phyloP scores from a whole-genome alignment of 495 filamentous ascomycete genomes.

The Hypoxylon crocopeplum region DNA sequence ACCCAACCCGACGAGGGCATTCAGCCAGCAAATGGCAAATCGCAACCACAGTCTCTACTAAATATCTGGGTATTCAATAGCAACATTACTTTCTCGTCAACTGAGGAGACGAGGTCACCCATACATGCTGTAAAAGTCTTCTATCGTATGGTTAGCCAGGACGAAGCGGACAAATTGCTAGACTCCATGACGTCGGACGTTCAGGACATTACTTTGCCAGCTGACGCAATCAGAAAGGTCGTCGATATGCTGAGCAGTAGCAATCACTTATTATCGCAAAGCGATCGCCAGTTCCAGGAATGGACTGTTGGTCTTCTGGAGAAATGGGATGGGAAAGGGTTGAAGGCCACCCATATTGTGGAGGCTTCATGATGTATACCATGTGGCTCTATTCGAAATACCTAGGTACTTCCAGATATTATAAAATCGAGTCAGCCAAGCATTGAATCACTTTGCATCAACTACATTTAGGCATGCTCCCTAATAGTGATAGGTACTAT shows the following conservation, averaged over 20 bases:
- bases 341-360: too few relatives aligned
- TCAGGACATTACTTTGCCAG: conserved; percentile 71
- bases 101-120: conserved; percentile 44
- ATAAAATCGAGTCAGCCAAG: too few relatives aligned
- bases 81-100: conserved; percentile 67
- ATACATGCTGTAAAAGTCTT: conserved; percentile 69
- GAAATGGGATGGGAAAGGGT: conserved; percentile 38
- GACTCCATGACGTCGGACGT: conserved; percentile 61
- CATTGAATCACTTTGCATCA: too few relatives aligned
- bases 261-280: conserved; percentile 61
- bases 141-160: conserved; percentile 54
- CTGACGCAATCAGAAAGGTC: conserved; percentile 54
- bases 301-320: conserved; percentile 74
- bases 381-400: too few relatives aligned
- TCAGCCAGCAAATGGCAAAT: conserved; percentile 18
- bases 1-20: conserved; percentile 21
- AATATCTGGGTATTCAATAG: conserved; percentile 76
- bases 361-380: too few relatives aligned
- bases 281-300: conserved; percentile 62
- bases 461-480: too few relatives aligned
- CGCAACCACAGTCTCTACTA: conserved; percentile 35
- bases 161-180: conserved; percentile 61
- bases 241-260: conserved; percentile 52
- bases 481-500: too few relatives aligned
- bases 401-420: too few relatives aligned